Evolutionary conservation across 192 early-diverging fungal species (phyloP).

Genomic region (Coemansia sp.): DNA sequence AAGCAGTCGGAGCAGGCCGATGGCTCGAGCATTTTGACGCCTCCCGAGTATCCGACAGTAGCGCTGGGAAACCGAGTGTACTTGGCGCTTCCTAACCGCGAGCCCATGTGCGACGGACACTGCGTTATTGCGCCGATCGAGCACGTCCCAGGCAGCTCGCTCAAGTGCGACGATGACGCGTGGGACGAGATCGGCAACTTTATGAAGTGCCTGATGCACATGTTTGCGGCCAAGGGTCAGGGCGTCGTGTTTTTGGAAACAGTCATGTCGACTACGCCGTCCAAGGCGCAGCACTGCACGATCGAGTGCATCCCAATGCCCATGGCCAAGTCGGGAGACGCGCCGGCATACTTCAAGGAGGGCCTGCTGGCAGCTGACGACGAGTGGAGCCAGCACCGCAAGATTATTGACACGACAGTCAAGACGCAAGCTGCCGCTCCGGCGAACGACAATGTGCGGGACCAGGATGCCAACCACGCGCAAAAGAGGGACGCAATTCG

Average conservation of each 20-base stretch:
- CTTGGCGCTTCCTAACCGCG: conserved; percentile 73
- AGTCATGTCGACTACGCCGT: conserved; percentile 73
- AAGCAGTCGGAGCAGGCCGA: conserved; percentile 47
- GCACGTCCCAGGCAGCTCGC: conserved; percentile 73
- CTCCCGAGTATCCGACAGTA: conserved; percentile 72
- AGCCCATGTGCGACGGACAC: conserved; percentile 81
- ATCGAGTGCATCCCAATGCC: conserved; percentile 96
- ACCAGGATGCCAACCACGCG: conserved; percentile 37
- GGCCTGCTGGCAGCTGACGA: conserved; percentile 74
- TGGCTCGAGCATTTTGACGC: conserved; percentile 52
- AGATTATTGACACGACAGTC: conserved; percentile 72
- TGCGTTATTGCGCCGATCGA: conserved; percentile 92
- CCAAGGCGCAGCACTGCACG: conserved; percentile 71
- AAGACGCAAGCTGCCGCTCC: conserved; percentile 43
- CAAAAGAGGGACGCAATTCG: conserved; percentile 22
- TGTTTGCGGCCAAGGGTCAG: conserved; percentile 74
- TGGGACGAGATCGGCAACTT: conserved; percentile 98
- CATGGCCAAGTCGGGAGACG: conserved; percentile 69
- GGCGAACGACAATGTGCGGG: conserved; percentile 19
- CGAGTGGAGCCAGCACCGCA: conserved; percentile 91
- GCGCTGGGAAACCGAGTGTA: conserved; percentile 79
- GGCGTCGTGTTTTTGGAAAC: conserved; percentile 91
- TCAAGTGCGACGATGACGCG: conserved; percentile 88
- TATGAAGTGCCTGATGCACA: conserved; percentile 90
- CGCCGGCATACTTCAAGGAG: conserved; percentile 89